Evolutionary conservation across 148 eudicot genomes (phyloP).

Genomic region (Talinum fruticosum): DNA sequence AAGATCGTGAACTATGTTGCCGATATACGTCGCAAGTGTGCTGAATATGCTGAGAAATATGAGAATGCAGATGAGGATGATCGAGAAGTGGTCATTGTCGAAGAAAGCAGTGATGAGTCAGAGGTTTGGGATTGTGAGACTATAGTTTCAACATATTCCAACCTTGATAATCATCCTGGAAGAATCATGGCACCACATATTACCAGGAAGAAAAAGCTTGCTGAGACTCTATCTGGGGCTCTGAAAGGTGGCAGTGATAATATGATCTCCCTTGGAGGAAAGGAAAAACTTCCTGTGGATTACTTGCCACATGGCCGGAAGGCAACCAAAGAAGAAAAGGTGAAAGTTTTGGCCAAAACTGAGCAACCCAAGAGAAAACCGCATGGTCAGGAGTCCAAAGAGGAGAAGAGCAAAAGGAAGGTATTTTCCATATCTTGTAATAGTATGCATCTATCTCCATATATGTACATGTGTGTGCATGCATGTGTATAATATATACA

Average conservation of each 20-base stretch:
- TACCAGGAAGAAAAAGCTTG: conserved; percentile 57
- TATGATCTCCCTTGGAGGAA: conserved; percentile 73
- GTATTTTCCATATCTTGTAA: conserved; percentile 27
- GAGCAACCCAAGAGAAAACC: conserved; percentile 55
- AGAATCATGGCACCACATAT: conserved; percentile 65
- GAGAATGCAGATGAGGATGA: conserved; percentile 51
- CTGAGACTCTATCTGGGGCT: conserved; percentile 49
- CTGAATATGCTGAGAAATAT: conserved; percentile 66
- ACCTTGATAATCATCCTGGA: conserved; percentile 92
- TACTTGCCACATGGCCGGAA: conserved; percentile 60
- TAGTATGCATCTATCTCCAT: conserved; percentile 1
- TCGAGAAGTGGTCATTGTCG: conserved; percentile 41
- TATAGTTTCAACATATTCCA: conserved; percentile 82
- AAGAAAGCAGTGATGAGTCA: conserved; percentile 88
- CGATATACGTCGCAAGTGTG: conserved; percentile 49
- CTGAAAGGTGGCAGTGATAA: conserved; percentile 32
- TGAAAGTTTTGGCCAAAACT: conserved; percentile 35
- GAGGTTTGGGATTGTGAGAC: conserved; percentile 95
- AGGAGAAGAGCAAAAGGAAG: conserved; percentile 97
- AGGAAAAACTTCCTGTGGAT: conserved; percentile 70
- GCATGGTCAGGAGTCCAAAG: conserved; percentile 80
- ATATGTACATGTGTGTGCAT: conserved; percentile 34
- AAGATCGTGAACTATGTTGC: conserved; percentile 40
- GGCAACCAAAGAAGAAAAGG: conserved; percentile 43
- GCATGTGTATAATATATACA: too few relatives aligned